A percentile compares a stretch with the other conserved stretches of the same genome.
Evolutionary conservation across 2,329 filamentous ascomycete genomes (phyloP).

Genomic region (Acephala macrosclerotiorum): DNA sequence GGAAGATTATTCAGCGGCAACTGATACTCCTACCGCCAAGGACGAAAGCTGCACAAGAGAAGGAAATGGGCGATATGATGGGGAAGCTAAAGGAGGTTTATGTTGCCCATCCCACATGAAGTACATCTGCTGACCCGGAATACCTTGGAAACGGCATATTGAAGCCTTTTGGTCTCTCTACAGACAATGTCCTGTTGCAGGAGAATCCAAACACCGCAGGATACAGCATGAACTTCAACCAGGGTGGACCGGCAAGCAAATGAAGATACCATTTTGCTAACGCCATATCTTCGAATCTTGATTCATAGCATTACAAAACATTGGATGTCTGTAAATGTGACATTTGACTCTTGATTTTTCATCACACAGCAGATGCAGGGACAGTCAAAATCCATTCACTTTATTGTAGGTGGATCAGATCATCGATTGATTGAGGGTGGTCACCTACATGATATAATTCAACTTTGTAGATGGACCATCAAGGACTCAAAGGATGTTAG

Average conservation of each 20-base stretch:
- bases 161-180: constrained; percentile 92
- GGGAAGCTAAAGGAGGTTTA: constrained; percentile 84
- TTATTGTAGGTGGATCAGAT: no score
- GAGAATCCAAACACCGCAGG: constrained; percentile 90
- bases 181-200: constrained; percentile 92
- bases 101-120: constrained; percentile 30
- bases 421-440: no score
- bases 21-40: constrained; percentile 70
- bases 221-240: constrained; percentile 88
- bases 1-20: constrained; percentile 70
- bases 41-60: constrained; percentile 81
- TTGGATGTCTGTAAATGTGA: background rate
- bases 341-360: background rate
- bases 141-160: constrained; percentile 88
- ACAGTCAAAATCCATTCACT: no score
- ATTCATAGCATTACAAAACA: background rate
- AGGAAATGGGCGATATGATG: constrained; percentile 97
- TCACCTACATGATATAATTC: no score
- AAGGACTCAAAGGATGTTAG: no score
- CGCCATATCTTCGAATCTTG: background rate
- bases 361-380: no score
- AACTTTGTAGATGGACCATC: no score
- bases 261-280: background rate
- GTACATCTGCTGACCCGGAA: background rate
- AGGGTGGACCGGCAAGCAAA: constrained; percentile 32